Evolutionary conservation across 768 basidiomycete genomes (phyloP).

Genomic region (Tulasnella sp.): DNA sequence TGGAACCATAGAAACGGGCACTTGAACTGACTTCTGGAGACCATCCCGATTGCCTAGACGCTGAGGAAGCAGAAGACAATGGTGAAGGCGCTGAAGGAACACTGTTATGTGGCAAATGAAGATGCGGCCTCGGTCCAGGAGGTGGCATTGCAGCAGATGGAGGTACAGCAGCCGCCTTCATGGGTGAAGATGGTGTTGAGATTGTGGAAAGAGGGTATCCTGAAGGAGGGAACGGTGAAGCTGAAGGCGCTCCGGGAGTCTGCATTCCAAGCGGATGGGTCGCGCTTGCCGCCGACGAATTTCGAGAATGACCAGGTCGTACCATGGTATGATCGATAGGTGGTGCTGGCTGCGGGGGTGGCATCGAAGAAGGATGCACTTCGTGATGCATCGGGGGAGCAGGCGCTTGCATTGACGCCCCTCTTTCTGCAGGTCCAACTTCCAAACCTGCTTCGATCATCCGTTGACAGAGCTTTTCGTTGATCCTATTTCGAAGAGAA

Average conservation of each 20-base stretch:
- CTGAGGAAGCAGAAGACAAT: constrained; percentile 4
- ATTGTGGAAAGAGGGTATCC: constrained; percentile 1
- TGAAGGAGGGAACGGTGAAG: not conserved
- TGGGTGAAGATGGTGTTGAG: constrained; percentile 1
- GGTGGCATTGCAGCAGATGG: constrained; percentile 3
- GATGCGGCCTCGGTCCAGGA: constrained; percentile 1
- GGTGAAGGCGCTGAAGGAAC: constrained; percentile 1
- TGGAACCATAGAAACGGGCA: no score
- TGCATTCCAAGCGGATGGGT: not conserved
- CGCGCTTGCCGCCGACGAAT: not conserved
- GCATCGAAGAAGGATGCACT: not conserved
- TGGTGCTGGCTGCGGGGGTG: not conserved
- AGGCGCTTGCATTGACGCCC: not conserved
- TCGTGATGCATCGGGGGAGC: not conserved
- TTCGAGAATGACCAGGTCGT: constrained; percentile 8
- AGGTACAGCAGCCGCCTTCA: not conserved
- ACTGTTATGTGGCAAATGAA: not conserved
- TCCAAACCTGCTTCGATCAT: not conserved
- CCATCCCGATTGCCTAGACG: no score
- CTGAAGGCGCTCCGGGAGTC: not conserved
- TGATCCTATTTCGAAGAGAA: not conserved
- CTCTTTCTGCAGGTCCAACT: not conserved
- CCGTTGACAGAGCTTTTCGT: constrained; percentile 5
- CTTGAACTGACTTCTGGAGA: no score
- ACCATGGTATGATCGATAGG: not conserved